Conservation (phyloP, 2,329 filamentous ascomycete genomes). For the Microcyclosporella mali region DNA sequence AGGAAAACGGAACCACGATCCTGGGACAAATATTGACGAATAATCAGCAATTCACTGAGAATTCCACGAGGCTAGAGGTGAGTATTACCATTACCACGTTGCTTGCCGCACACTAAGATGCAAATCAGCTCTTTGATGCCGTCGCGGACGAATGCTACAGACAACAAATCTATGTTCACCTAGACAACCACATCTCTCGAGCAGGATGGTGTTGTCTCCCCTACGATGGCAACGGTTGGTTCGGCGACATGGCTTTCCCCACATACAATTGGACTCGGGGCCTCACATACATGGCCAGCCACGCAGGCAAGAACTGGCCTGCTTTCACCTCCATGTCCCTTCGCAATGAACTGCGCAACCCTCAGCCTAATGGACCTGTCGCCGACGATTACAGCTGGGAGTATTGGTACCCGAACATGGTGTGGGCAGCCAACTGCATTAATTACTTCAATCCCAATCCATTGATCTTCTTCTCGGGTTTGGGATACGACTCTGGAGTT, state of each 20-base stretch:
- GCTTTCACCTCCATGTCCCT: slow-evolving; percentile 47
- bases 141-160: slow-evolving; percentile 50
- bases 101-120: neutral
- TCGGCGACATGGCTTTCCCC: slow-evolving; percentile 53
- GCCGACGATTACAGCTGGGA: slow-evolving; percentile 28
- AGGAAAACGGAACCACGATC: slow-evolving; percentile 48
- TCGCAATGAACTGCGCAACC: slow-evolving; percentile 50
- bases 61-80: slow-evolving; percentile 39
- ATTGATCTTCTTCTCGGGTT: slow-evolving; percentile 54
- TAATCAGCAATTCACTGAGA: slow-evolving; percentile 50
- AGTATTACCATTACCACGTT: neutral
- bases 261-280: slow-evolving; percentile 56
- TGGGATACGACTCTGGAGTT: slow-evolving; percentile 52
- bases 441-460: slow-evolving; percentile 47
- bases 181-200: slow-evolving; percentile 59
- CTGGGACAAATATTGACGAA: slow-evolving; percentile 51
- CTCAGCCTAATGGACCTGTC: slow-evolving; percentile 19
- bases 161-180: slow-evolving; percentile 50
- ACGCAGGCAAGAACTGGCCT: slow-evolving; percentile 39
- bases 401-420: slow-evolving; percentile 41
- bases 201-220: slow-evolving; percentile 52
- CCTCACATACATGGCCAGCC: slow-evolving; percentile 53
- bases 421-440: slow-evolving; percentile 47
- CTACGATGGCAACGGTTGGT: slow-evolving; percentile 40
- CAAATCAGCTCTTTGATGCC: slow-evolving; percentile 41